These are phyloP conservation scores for Saksenaea vasiformis DNA, from an alignment of 371 early-diverging fungal genomes.

Conservation along the genomic window DNA sequence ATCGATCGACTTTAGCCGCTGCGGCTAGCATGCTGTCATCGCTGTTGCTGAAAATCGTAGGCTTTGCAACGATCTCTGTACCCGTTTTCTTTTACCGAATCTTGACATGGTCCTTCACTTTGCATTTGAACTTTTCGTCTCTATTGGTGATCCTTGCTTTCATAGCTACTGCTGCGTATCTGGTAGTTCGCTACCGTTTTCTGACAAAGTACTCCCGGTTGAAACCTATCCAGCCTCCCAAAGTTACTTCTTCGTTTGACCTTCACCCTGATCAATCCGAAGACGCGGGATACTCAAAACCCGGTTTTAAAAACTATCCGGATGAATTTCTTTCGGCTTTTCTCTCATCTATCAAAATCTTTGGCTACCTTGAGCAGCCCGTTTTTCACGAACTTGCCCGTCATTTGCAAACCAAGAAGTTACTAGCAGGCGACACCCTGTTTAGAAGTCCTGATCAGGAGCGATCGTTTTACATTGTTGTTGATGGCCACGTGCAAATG, in stretches of 20 bases:
- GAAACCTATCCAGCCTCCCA: conserved; percentile 53
- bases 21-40: conserved; percentile 41
- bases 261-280: conserved; percentile 78
- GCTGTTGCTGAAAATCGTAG: conserved; percentile 46
- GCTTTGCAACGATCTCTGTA: conserved; percentile 60
- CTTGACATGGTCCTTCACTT: conserved; percentile 69
- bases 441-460: conserved; percentile 77
- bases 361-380: conserved; percentile 95
- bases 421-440: conserved; percentile 86
- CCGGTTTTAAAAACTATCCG: conserved; percentile 61
- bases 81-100: conserved; percentile 60
- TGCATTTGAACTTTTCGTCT: conserved; percentile 66
- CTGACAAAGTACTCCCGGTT: conserved; percentile 83
- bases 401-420: conserved; percentile 81
- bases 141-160: conserved; percentile 51
- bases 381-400: conserved; percentile 95
- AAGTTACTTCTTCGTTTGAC: conserved; percentile 71
- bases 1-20: conserved; percentile 16
- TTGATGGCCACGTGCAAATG: conserved; percentile 92
- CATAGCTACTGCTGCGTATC: conserved; percentile 44
- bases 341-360: conserved; percentile 90
- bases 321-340: conserved; percentile 87
- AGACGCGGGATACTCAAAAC: conserved; percentile 53
- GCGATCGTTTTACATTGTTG: conserved; percentile 89
- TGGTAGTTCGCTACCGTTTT: conserved; percentile 71